Evolutionary conservation across 2,329 filamentous ascomycete species (phyloP).

Genomic region (Aspergillus neoniger): DNA sequence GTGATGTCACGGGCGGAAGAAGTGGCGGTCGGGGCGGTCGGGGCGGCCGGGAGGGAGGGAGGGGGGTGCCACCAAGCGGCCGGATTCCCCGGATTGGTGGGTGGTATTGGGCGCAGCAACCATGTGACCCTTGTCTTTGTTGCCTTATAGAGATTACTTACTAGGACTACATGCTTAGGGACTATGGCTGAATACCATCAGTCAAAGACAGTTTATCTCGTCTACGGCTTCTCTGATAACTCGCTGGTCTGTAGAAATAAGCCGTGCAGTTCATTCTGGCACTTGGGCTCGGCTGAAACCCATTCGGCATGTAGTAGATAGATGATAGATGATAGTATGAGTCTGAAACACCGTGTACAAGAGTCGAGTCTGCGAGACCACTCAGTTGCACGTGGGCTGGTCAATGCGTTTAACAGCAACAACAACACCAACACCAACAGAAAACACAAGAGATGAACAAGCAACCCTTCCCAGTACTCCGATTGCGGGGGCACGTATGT

Average conservation of each 20-base stretch:
- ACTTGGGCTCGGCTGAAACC: neutral
- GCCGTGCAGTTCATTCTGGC: neutral
- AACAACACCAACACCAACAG: neutral
- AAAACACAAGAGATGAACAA: constrained; percentile 9
- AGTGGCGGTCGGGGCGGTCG: neutral
- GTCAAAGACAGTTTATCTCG: no score
- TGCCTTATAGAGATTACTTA: no score
- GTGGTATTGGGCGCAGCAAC: no score
- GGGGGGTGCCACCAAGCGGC: neutral
- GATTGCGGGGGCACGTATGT: neutral
- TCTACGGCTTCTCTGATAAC: no score
- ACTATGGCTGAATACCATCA: no score
- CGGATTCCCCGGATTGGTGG: neutral
- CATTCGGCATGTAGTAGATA: neutral
- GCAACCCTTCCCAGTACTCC: constrained; percentile 1
- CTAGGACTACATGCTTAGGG: no score
- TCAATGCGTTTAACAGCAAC: neutral
- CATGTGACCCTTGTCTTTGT: no score
- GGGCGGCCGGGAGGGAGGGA: neutral
- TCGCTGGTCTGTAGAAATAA: no score
- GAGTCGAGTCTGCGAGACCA: neutral
- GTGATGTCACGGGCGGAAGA: neutral
- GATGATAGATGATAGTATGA: neutral
- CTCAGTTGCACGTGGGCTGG: neutral
- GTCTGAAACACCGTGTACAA: neutral